These are phyloP conservation scores for Tetrapisispora pingtungensis DNA, from an alignment of 805 yeast species.

Conservation along the genomic window DNA sequence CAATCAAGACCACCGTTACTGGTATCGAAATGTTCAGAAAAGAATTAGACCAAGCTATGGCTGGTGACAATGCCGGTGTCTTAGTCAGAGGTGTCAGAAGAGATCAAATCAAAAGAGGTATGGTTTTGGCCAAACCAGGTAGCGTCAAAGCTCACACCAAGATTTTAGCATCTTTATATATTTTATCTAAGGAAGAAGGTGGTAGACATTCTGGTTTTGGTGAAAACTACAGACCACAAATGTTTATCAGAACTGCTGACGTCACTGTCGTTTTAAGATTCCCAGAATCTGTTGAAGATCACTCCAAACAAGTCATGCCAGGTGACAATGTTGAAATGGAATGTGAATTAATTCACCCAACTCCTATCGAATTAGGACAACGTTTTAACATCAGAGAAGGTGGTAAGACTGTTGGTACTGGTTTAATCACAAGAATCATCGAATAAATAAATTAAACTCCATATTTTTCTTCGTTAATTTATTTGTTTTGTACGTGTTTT, in stretches of 20 bases:
- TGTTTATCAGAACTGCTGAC: constrained; percentile 92
- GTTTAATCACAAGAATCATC: constrained; percentile 86
- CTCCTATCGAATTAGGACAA: constrained; percentile 92
- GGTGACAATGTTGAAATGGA: constrained; percentile 98
- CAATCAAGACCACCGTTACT: constrained; percentile 88
- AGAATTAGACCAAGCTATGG: constrained; percentile 94
- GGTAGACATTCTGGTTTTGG: constrained; percentile 98
- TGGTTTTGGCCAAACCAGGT: constrained; percentile 92
- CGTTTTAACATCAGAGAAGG: constrained; percentile 99
- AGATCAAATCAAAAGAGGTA: constrained; percentile 94
- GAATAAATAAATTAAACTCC: constrained; percentile 28
- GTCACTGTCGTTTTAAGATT: constrained; percentile 83
- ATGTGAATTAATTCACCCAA: constrained; percentile 79
- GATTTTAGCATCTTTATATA: constrained; percentile 87
- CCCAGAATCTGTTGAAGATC: constrained; percentile 78
- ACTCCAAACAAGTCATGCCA: constrained; percentile 85
- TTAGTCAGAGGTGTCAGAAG: constrained; percentile 96
- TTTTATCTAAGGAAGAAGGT: constrained; percentile 95
- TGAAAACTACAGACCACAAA: constrained; percentile 95
- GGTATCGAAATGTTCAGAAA: constrained; percentile 99
- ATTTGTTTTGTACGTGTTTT: not conserved
- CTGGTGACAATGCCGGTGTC: constrained; percentile 98
- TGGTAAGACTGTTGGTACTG: constrained; percentile 98
- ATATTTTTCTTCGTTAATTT: not conserved
- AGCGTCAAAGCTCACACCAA: constrained; percentile 87